phyloP scores from a whole-genome alignment of 768 basidiomycete genomes.

The Infundibulicybe gibba region DNA sequence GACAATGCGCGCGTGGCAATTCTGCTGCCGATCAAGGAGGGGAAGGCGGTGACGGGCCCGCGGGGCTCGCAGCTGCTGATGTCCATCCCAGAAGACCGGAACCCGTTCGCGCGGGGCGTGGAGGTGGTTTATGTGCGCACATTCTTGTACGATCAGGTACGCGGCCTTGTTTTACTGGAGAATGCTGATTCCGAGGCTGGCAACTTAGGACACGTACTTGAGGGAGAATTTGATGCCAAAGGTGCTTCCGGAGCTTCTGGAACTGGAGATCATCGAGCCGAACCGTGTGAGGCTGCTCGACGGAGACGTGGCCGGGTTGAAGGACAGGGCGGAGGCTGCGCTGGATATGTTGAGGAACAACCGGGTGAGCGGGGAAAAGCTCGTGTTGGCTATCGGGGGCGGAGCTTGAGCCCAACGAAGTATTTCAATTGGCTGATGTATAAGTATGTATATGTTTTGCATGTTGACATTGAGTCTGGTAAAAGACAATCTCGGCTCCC shows the following conservation, averaged over 20 bases:
- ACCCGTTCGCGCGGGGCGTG: constrained; percentile 32
- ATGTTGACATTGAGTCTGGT: no score
- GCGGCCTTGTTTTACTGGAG: constrained; percentile 4
- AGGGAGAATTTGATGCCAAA: constrained; percentile 42
- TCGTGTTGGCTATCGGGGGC: constrained; percentile 32
- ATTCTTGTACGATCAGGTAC: constrained; percentile 35
- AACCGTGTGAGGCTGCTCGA: constrained; percentile 31
- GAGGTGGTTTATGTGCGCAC: constrained; percentile 36
- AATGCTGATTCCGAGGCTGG: background rate
- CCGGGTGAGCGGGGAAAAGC: constrained; percentile 47
- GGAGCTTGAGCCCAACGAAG: no score
- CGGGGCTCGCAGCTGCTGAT: constrained; percentile 22
- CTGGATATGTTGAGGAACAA: constrained; percentile 43
- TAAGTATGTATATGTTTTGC: no score
- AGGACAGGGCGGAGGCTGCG: constrained; percentile 35
- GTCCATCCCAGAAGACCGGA: constrained; percentile 28
- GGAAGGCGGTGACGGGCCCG: constrained; percentile 27
- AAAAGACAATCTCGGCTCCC: no score
- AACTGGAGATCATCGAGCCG: constrained; percentile 34
- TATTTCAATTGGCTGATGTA: no score
- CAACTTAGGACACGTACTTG: constrained; percentile 32
- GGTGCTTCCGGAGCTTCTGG: constrained; percentile 39
- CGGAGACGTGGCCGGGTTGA: constrained; percentile 33
- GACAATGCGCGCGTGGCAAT: constrained; percentile 36
- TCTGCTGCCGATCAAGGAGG: constrained; percentile 46